These are phyloP conservation scores for Penicillium sp. DNA, from an alignment of 2,329 filamentous ascomycete genomes.

Conservation along the genomic window DNA sequence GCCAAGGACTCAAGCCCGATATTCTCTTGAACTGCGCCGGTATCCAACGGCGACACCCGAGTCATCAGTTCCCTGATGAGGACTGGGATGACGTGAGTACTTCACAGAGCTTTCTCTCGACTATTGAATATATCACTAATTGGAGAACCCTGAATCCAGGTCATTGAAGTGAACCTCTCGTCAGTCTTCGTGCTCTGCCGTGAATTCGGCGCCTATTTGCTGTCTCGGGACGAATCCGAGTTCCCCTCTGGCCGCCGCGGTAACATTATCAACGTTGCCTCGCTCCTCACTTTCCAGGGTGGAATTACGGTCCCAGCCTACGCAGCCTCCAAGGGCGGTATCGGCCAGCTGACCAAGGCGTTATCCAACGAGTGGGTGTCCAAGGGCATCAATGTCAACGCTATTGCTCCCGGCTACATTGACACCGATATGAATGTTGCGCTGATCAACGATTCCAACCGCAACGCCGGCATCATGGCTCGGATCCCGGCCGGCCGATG, in stretches of 20 bases:
- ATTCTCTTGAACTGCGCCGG: constrained; percentile 85
- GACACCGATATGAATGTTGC: constrained; percentile 78
- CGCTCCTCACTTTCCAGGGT: constrained; percentile 78
- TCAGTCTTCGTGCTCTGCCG: constrained; percentile 64
- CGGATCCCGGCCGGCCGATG: constrained; percentile 82
- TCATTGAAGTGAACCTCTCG: constrained; percentile 83
- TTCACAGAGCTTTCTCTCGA: background rate
- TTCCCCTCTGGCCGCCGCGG: constrained; percentile 31
- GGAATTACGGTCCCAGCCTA: constrained; percentile 70
- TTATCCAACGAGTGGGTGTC: constrained; percentile 55
- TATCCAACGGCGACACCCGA: constrained; percentile 76
- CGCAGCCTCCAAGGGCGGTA: constrained; percentile 36
- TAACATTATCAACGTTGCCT: constrained; percentile 78
- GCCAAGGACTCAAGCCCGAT: constrained; percentile 59
- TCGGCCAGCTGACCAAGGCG: constrained; percentile 44
- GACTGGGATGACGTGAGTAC: constrained; percentile 67
- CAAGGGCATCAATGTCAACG: constrained; percentile 58
- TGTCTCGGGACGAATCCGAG: constrained; percentile 29
- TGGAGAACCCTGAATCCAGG: constrained; percentile 38
- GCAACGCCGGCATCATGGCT: constrained; percentile 70
- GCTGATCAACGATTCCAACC: constrained; percentile 67
- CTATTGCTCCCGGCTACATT: constrained; percentile 56
- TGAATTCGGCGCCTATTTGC: constrained; percentile 36
- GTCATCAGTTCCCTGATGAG: constrained; percentile 69
- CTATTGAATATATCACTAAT: background rate